Percentiles rank a stretch among this genome's conserved stretches.
These are phyloP conservation scores for Camelina neglecta DNA, from an alignment of 345 rosid species.

Conservation along the genomic window DNA sequence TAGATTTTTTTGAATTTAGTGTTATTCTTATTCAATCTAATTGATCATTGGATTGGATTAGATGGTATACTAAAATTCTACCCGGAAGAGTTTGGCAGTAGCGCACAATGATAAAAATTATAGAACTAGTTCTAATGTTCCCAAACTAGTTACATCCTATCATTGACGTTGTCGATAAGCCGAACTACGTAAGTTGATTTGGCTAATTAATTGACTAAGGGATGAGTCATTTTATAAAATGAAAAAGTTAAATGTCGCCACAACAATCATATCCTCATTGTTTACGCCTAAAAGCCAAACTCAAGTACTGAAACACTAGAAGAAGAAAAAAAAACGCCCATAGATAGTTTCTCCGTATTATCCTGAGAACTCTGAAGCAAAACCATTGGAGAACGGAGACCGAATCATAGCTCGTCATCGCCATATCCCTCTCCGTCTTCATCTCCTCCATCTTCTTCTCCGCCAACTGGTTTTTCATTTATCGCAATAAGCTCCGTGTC, in stretches of 20 bases:
- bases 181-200: not conserved
- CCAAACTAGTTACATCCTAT: too few species aligned
- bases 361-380: not conserved
- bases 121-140: too few species aligned
- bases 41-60: too few species aligned
- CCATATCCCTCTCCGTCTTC: constrained; percentile 23
- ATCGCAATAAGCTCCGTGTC: constrained; percentile 90
- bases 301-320: constrained; percentile 3
- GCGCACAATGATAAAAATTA: too few species aligned
- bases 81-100: too few species aligned
- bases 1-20: too few species aligned
- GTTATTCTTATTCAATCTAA: too few species aligned
- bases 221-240: not conserved
- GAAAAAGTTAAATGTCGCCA: not conserved
- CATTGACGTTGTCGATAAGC: not conserved
- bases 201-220: not conserved
- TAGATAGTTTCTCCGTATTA: not conserved
- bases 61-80: too few species aligned
- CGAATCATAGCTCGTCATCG: constrained; percentile 36
- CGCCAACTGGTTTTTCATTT: constrained; percentile 63
- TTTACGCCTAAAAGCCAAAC: constrained; percentile 10
- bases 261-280: not conserved
- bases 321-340: not conserved
- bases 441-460: constrained; percentile 36
- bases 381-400: not conserved